Percentiles rank a stretch among this genome's conserved stretches.
Conservation (phyloP, 805 yeast genomes). For the Grigorovia transvaalensis region DNA sequence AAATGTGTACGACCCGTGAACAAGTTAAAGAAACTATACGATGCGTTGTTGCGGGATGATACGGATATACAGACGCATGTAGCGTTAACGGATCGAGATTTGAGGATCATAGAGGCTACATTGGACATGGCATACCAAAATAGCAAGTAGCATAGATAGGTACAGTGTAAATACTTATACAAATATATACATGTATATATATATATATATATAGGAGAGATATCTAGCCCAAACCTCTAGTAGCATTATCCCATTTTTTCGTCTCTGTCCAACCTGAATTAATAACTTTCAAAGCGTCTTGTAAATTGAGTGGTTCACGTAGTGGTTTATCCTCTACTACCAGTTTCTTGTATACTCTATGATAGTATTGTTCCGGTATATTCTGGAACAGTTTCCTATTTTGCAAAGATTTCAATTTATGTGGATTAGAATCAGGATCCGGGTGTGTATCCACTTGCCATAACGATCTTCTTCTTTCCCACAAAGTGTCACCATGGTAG, state of each 20-base stretch:
- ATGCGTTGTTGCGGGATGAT: slow-evolving; percentile 11
- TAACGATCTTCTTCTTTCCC: slow-evolving; percentile 57
- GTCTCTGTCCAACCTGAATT: slow-evolving; percentile 79
- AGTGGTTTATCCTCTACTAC: slow-evolving; percentile 61
- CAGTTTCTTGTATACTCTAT: slow-evolving; percentile 55
- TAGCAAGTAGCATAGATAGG: neutral
- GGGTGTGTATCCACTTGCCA: slow-evolving; percentile 37
- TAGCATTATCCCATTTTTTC: slow-evolving; percentile 58
- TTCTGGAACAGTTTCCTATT: slow-evolving; percentile 18
- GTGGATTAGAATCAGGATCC: neutral
- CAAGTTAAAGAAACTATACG: slow-evolving; percentile 15
- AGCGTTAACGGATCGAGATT: slow-evolving; percentile 60
- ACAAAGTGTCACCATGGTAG: slow-evolving; percentile 46
- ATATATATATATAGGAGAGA: neutral
- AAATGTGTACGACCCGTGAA: slow-evolving; percentile 17
- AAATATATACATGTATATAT: neutral
- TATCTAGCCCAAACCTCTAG: slow-evolving; percentile 12
- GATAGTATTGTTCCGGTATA: slow-evolving; percentile 41
- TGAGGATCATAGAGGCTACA: slow-evolving; percentile 60
- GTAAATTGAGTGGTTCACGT: slow-evolving; percentile 60
- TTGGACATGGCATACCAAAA: slow-evolving; percentile 26
- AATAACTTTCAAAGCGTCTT: slow-evolving; percentile 59
- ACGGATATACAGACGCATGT: slow-evolving; percentile 45
- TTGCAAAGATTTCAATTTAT: neutral
- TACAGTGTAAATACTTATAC: slow-evolving; percentile 2